These are phyloP conservation scores for Halenospora varia DNA, from an alignment of 495 filamentous ascomycete species.

Conservation along the genomic window DNA sequence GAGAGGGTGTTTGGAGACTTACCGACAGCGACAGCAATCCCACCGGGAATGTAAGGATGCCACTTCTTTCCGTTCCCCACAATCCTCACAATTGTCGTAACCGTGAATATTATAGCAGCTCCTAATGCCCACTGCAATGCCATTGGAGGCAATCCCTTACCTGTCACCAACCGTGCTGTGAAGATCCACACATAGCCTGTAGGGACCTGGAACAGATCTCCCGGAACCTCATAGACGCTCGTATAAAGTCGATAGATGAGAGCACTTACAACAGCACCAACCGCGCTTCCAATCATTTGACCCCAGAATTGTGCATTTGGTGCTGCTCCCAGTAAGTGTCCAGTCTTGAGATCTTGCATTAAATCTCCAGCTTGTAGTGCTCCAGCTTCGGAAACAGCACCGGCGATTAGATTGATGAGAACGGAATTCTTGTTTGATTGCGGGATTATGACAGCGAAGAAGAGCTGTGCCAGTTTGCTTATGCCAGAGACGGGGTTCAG, in stretches of 20 bases:
- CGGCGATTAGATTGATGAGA: slow-evolving; percentile 88
- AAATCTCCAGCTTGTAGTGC: slow-evolving; percentile 95
- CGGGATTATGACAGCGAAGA: slow-evolving; percentile 87
- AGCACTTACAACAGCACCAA: slow-evolving; percentile 85
- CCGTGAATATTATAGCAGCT: slow-evolving; percentile 64
- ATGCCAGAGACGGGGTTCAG: slow-evolving; percentile 97
- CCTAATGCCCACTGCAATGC: slow-evolving; percentile 72
- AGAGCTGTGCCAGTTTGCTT: slow-evolving; percentile 90
- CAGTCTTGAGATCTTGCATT: slow-evolving; percentile 98
- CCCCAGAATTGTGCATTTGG: slow-evolving; percentile 96
- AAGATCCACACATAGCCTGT: slow-evolving; percentile 97
- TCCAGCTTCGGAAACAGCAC: slow-evolving; percentile 84
- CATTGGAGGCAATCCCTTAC: slow-evolving; percentile 79
- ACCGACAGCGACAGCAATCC: slow-evolving; percentile 91
- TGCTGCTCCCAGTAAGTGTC: slow-evolving; percentile 85
- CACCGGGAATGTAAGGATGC: slow-evolving; percentile 72
- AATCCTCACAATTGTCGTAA: slow-evolving; percentile 65
- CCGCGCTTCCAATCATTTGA: slow-evolving; percentile 83
- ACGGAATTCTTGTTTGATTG: slow-evolving; percentile 72
- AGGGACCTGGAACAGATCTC: slow-evolving; percentile 86
- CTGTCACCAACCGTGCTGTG: slow-evolving; percentile 90
- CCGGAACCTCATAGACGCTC: slow-evolving; percentile 80
- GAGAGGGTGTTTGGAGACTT: slow-evolving; percentile 1
- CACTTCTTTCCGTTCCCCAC: slow-evolving; percentile 41
- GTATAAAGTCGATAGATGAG: slow-evolving; percentile 91